Evolutionary conservation across 352 stramenopile species (phyloP), one percentile per base, ranked within the genome.

Genomic region (Phytophthora pini): DNA sequence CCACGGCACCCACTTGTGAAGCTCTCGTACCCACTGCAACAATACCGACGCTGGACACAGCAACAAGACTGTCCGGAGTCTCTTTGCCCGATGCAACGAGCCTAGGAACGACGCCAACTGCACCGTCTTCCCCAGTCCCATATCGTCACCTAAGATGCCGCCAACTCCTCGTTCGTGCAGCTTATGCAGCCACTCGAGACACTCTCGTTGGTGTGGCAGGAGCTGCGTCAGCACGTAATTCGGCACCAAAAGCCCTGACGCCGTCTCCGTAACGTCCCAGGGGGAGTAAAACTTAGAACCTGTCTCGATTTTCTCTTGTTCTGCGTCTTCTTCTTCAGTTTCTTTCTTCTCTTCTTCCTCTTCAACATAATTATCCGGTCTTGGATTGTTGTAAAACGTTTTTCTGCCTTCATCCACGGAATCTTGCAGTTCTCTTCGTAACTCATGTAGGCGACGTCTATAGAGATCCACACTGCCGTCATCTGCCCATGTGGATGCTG

Each of bases 111-210:
- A 76, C 13, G 84, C 80, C 29, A 97, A 82, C 59, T 99, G 95
- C 9, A 99, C 88, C 3, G 97, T 99, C 81, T 99, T 99, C n/a
- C 97, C 97, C 11, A 98, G 77, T 11, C 93, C 93, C 95, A 99
- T 98, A 46, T 98, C 94, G 68, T 98, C 95, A 10, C 90, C 95
- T 8, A 99, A 61, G 57, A 99, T 99, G 5, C 98, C 98, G n/a
- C 98, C 98, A 15, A 93, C 95, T 61, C 97, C 96, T 80, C 98
- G 90, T 70, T 91, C 83, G 74, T 99, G 95, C 13, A 99, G 83
- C 54, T 97, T 82, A 70, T 97, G 98, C 68, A 99, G 90, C 97
- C 98, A 99, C 56, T 97, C 78, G 20, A 99, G 74, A 61, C 95
- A 98, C 63, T 97, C 90, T 22, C 87, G 80, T 75, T 99, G 97